Conservation (phyloP, 2,329 filamentous ascomycete species). For the Apiospora saccharicola region DNA sequence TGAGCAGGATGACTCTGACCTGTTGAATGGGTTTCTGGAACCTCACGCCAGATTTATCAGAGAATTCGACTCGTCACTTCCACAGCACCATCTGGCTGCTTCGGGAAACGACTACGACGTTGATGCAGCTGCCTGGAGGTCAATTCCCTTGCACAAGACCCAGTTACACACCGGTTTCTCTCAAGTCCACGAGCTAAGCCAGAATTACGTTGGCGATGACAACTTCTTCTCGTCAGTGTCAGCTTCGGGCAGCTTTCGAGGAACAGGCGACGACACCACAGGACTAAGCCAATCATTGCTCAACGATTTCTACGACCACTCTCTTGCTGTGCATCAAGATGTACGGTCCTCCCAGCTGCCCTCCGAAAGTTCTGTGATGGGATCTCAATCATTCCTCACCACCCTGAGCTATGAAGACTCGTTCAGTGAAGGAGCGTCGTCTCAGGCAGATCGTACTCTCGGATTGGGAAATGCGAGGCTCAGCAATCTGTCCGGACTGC, state of each 20-base stretch:
- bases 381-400: constrained; percentile 48
- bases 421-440: constrained; percentile 35
- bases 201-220: constrained; percentile 42
- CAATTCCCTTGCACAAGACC: constrained; percentile 55
- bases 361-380: constrained; percentile 38
- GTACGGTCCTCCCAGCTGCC: constrained; percentile 68
- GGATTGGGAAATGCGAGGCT: constrained; percentile 51
- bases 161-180: constrained; percentile 60
- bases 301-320: constrained; percentile 79
- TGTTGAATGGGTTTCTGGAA: constrained; percentile 56
- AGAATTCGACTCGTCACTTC: constrained; percentile 26
- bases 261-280: constrained; percentile 22
- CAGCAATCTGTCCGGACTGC: constrained; percentile 73
- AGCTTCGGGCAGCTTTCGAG: constrained; percentile 27
- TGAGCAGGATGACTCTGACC: constrained; percentile 58
- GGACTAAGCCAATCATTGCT: constrained; percentile 45
- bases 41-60: constrained; percentile 47
- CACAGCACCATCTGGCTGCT: constrained; percentile 24
- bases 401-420: constrained; percentile 42
- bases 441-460: constrained; percentile 30
- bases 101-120: constrained; percentile 37
- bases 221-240: constrained; percentile 54
- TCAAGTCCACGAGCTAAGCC: constrained; percentile 51
- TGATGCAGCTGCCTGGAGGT: constrained; percentile 59
- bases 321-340: constrained; percentile 73